A percentile compares a stretch with the other conserved stretches of the same genome.
These are phyloP conservation scores for Glonium stellatum DNA, from an alignment of 495 filamentous ascomycete species.

Conservation along the genomic window DNA sequence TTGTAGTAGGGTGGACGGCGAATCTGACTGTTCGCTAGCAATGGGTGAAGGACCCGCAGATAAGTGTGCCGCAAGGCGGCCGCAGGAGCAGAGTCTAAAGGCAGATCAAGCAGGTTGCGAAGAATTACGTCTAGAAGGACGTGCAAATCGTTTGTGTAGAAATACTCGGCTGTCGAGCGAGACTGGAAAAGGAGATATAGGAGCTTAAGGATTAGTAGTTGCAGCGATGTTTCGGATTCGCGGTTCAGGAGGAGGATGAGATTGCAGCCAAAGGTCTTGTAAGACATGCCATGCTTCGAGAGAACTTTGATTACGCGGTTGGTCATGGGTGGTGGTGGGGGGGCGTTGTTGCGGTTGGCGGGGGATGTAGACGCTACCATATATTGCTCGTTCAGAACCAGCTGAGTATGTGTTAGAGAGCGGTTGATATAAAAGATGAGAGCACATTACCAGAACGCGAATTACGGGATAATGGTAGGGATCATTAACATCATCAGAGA, in stretches of 20 bases:
- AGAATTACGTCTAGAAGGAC: conserved; percentile 95
- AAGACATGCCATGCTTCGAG: conserved; percentile 66
- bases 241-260: conserved; percentile 94
- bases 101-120: conserved; percentile 88
- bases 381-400: conserved; percentile 97
- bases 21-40: conserved; percentile 86
- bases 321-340: conserved; percentile 40
- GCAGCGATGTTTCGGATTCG: conserved; percentile 82
- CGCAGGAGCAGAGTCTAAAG: conserved; percentile 48
- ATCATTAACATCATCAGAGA: conserved; percentile 84
- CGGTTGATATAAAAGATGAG: neutral
- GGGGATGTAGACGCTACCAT: conserved; percentile 67
- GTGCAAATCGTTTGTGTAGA: conserved; percentile 93
- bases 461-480: conserved; percentile 96
- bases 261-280: conserved; percentile 95
- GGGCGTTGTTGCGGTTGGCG: conserved; percentile 43
- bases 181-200: conserved; percentile 93
- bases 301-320: conserved; percentile 91
- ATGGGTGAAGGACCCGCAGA: conserved; percentile 84
- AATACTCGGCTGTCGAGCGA: conserved; percentile 86
- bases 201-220: conserved; percentile 90
- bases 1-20: conserved; percentile 80
- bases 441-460: conserved; percentile 66
- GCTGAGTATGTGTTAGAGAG: conserved; percentile 42
- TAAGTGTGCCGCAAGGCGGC: conserved; percentile 87